Evolutionary conservation across 2,329 filamentous ascomycete genomes (phyloP).

Genomic region (Alternaria sp.): DNA sequence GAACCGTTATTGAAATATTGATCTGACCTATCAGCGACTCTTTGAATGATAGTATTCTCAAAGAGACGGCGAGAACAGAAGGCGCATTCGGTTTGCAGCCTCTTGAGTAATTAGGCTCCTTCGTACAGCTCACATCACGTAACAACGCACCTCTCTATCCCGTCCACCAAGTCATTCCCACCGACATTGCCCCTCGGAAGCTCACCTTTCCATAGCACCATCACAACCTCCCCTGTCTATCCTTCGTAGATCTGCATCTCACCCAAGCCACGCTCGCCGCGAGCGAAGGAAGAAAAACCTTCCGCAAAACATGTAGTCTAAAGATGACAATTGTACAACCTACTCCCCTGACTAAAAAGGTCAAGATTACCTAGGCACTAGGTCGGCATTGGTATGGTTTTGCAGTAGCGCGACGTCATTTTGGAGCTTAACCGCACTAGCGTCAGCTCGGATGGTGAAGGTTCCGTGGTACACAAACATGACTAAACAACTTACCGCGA

Average conservation of each 20-base stretch:
- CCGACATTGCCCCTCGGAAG: not conserved
- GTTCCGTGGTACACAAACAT: conserved; percentile 5
- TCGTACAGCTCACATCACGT: not conserved
- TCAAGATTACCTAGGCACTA: not conserved
- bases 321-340: not conserved
- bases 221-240: not conserved
- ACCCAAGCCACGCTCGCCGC: not conserved
- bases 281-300: not conserved
- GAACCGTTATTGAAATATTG: not conserved
- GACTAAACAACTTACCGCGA: not conserved
- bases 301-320: not conserved
- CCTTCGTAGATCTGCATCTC: not conserved
- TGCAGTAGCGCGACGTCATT: conserved; percentile 1
- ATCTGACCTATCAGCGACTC: not conserved
- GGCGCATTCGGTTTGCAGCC: not conserved
- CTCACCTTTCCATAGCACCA: not conserved
- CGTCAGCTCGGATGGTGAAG: conserved; percentile 3
- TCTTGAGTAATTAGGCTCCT: not conserved
- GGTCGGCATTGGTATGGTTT: not conserved
- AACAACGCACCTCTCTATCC: not conserved
- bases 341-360: not conserved
- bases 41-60: too few species aligned
- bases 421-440: conserved; percentile 2
- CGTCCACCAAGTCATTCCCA: not conserved
- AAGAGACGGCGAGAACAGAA: not conserved